Percentiles rank a stretch among this genome's conserved stretches.
Conservation (phyloP, 805 yeast genomes). For the Zygotorulaspora sp. region DNA sequence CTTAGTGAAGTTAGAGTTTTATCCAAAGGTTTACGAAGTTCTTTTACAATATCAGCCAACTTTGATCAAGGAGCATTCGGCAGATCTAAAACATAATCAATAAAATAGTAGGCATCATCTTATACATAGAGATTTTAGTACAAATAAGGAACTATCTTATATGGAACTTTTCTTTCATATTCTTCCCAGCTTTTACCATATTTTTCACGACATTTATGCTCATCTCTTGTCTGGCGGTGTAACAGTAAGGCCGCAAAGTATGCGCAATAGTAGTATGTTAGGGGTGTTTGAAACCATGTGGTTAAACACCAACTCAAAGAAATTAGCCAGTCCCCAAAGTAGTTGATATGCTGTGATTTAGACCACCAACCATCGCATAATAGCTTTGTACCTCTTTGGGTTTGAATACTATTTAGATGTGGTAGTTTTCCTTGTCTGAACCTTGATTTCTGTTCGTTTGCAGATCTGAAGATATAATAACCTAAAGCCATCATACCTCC, state of each 20-base stretch:
- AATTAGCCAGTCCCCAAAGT: slow-evolving; percentile 91
- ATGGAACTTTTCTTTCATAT: slow-evolving; percentile 78
- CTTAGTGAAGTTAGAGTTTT: slow-evolving; percentile 42
- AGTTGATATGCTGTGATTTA: slow-evolving; percentile 84
- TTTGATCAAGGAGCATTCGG: slow-evolving; percentile 56
- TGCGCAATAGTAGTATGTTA: slow-evolving; percentile 81
- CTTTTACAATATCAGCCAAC: slow-evolving; percentile 59
- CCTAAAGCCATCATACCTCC: slow-evolving; percentile 49
- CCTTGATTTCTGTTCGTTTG: slow-evolving; percentile 79
- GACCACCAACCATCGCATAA: slow-evolving; percentile 97
- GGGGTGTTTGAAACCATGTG: slow-evolving; percentile 73
- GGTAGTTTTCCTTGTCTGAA: slow-evolving; percentile 75
- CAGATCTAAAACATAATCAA: slow-evolving; percentile 51
- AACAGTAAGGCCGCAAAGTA: slow-evolving; percentile 78
- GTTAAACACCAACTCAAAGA: slow-evolving; percentile 91
- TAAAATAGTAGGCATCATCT: slow-evolving; percentile 2
- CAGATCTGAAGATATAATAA: slow-evolving; percentile 72
- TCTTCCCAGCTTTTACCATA: slow-evolving; percentile 84
- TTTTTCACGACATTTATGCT: slow-evolving; percentile 79
- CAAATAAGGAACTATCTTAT: slow-evolving; percentile 82
- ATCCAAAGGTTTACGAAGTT: slow-evolving; percentile 48
- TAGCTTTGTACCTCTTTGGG: slow-evolving; percentile 73
- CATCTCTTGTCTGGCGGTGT: slow-evolving; percentile 90
- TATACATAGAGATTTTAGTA: slow-evolving; percentile 43
- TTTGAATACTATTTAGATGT: slow-evolving; percentile 63